These are phyloP conservation scores for Glonium stellatum DNA, from an alignment of 495 filamentous ascomycete genomes.

Conservation along the genomic window DNA sequence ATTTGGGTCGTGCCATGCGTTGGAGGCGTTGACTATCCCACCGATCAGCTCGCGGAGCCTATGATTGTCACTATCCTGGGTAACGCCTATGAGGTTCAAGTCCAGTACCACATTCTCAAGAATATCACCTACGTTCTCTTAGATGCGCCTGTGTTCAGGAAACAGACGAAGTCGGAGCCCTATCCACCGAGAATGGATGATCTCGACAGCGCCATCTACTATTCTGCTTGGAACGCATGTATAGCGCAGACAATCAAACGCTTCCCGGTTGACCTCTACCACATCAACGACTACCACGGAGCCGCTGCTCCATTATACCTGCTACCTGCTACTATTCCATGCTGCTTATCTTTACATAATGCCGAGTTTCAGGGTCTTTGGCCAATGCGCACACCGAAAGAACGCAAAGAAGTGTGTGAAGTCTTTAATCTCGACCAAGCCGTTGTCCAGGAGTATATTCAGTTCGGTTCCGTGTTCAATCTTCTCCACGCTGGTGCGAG, in stretches of 20 bases:
- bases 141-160: slow-evolving; percentile 63
- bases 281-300: slow-evolving; percentile 78
- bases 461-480: slow-evolving; percentile 66
- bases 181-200: slow-evolving; percentile 72
- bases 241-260: slow-evolving; percentile 56
- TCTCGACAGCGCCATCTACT: slow-evolving; percentile 63
- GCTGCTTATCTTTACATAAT: slow-evolving; percentile 57
- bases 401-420: slow-evolving; percentile 60
- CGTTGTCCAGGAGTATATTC: slow-evolving; percentile 52
- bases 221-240: slow-evolving; percentile 68
- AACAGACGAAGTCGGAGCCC: slow-evolving; percentile 59
- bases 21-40: slow-evolving; percentile 59
- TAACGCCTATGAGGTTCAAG: slow-evolving; percentile 55
- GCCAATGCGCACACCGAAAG: slow-evolving; percentile 64
- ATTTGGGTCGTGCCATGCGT: slow-evolving; percentile 76
- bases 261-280: slow-evolving; percentile 64
- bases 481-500: slow-evolving; percentile 66
- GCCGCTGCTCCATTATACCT: slow-evolving; percentile 65
- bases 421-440: slow-evolving; percentile 57
- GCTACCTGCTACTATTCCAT: slow-evolving; percentile 56
- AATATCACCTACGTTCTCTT: slow-evolving; percentile 70
- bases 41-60: slow-evolving; percentile 52
- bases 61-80: slow-evolving; percentile 62
- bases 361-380: slow-evolving; percentile 70
- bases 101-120: slow-evolving; percentile 57